Percentiles rank a stretch among this genome's conserved stretches.
Evolutionary conservation across 768 basidiomycete species (phyloP).

Genomic region (Tricholoma terreum): DNA sequence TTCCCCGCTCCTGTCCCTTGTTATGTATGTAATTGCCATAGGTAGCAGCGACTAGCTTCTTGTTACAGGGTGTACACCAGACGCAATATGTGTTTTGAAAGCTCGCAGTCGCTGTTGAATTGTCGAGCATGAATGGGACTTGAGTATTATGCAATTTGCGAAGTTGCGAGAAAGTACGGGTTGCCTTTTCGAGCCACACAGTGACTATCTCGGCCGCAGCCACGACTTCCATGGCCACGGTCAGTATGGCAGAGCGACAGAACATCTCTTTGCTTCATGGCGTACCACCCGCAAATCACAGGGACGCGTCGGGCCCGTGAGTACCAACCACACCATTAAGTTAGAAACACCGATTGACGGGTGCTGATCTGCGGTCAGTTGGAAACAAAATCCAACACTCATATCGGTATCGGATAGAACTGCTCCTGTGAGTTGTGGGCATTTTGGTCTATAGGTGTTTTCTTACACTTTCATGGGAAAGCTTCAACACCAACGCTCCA

Average conservation of each 20-base stretch:
- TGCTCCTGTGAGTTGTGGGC: not conserved
- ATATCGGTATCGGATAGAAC: not conserved
- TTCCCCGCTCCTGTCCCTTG: too few species aligned
- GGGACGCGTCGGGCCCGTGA: conserved; percentile 13
- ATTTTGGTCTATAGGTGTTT: not conserved
- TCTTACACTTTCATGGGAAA: not conserved
- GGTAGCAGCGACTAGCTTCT: too few species aligned
- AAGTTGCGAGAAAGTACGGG: too few species aligned
- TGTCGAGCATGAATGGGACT: too few species aligned
- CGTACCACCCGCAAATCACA: not conserved
- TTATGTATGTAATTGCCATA: too few species aligned
- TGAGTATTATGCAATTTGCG: too few species aligned
- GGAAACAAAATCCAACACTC: not conserved
- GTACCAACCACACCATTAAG: too few species aligned
- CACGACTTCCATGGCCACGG: conserved; percentile 5
- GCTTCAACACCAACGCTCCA: not conserved
- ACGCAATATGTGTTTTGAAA: too few species aligned
- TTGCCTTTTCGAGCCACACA: conserved; percentile 15
- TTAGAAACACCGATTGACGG: conserved; percentile 3
- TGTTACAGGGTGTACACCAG: too few species aligned
- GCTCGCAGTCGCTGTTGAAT: too few species aligned
- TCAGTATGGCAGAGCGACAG: conserved; percentile 1
- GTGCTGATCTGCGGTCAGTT: conserved; percentile 3
- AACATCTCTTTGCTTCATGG: not conserved
- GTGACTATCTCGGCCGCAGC: not conserved